Base-by-base conservation (phyloP, 139 green algal species). In the Micractinium sp. region DNA sequence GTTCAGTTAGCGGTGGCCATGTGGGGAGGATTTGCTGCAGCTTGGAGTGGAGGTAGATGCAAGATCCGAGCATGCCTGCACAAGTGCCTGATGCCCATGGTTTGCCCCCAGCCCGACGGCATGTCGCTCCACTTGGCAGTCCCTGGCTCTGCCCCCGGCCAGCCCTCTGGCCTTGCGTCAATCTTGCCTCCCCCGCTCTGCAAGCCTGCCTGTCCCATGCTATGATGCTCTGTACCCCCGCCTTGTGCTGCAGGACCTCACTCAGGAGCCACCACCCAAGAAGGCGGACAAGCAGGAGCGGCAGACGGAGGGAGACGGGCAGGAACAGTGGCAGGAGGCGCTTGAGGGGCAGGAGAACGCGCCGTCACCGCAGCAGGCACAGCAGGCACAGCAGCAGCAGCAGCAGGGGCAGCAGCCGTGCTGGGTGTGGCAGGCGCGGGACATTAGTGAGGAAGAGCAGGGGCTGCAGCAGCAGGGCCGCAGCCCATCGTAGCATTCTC, bases 221-320 rank as follows among this genome's bases (percentile, higher is more conserved):
- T 82, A 3, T 56, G 18, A 7, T 19, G 13, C 27, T 69, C 36
- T 41, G 60, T 9, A 60, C 25, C 22, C 20, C 23, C 27, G 35
- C 3, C 77, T 1, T 27, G 38, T 36, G 41, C 25, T 60, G 83
- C 83, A 87, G 83, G 83, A 87, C 38, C 36, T 87, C 56, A 87
- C 83, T 16, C 83, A 87, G 61, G 63, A 80, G 67, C 39, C 38
- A 29, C 83, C 82, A 9, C 15, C 29, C 67, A 41, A 41, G 67
- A 53, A 53, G 60, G 12, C n/a, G 23, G 41, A 86, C 27, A 60
- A 33, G 56, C 14, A 74, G 81, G 23, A 53, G 53, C 3, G 4
- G 27, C 27, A 71, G 79, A 0, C 2, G 60, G 29, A 41, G 18
- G 56, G 0, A 23, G 56, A n/a, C 1, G 31, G 47, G 53, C 41